Conservation (phyloP, 164 flowering plant species). For the Houttuynia cordata region DNA sequence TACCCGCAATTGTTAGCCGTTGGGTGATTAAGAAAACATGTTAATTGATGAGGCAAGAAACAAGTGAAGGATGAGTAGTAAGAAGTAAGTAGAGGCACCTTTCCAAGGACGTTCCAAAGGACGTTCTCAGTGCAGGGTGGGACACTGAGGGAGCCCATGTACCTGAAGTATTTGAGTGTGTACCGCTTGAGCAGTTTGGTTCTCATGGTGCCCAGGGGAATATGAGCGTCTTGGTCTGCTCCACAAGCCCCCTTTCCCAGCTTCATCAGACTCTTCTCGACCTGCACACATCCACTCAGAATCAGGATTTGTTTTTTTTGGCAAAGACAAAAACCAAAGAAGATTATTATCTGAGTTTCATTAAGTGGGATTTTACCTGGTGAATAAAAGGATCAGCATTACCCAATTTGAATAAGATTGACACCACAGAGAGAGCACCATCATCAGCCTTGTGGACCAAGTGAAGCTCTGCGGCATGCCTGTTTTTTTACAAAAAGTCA, state of each 20-base stretch:
- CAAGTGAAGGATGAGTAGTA: not conserved
- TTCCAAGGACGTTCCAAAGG: conserved; percentile 39
- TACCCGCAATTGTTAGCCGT: not conserved
- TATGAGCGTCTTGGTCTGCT: conserved; percentile 14
- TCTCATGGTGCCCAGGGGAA: conserved; percentile 19
- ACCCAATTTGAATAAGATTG: conserved; percentile 32
- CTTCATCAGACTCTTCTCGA: conserved; percentile 12
- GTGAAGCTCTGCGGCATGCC: conserved; percentile 54
- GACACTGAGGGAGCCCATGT: conserved; percentile 46
- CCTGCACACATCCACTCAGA: conserved; percentile 9
- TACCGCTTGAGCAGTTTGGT: conserved; percentile 15
- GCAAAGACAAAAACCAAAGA: not conserved
- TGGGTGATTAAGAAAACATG: not conserved
- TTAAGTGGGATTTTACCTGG: conserved; percentile 18
- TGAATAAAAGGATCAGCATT: conserved; percentile 29
- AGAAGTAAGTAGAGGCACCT: no score
- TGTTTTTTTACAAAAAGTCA: conserved; percentile 2
- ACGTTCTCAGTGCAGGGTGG: conserved; percentile 56
- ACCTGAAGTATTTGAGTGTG: conserved; percentile 38
- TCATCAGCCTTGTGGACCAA: conserved; percentile 37
- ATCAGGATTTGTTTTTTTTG: not conserved
- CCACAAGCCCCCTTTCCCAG: conserved; percentile 20
- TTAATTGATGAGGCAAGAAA: not conserved
- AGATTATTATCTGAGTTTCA: not conserved
- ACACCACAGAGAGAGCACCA: conserved; percentile 32